A percentile compares a stretch with the other conserved stretches of the same genome.
phyloP scores from a whole-genome alignment of 139 green algal genomes.

The Chloropicon primus region DNA sequence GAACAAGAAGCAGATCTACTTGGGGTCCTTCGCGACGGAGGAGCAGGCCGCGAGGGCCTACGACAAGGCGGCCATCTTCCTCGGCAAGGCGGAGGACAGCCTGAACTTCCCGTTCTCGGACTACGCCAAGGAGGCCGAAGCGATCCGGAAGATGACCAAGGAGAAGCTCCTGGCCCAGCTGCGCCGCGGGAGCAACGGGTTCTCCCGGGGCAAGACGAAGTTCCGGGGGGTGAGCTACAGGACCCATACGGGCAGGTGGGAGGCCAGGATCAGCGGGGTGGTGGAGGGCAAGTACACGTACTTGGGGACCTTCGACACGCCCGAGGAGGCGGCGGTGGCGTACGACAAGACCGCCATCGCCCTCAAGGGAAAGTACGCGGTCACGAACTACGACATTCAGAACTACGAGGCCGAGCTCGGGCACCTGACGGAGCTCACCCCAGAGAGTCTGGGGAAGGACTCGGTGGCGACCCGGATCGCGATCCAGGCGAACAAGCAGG shows the following conservation, averaged over 20 bases:
- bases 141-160: neutral
- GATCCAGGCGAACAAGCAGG: neutral
- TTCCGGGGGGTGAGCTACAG: slow-evolving; percentile 10
- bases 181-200: slow-evolving; percentile 2
- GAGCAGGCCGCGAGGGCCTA: slow-evolving; percentile 38
- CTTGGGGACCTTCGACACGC: slow-evolving; percentile 10
- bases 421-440: neutral
- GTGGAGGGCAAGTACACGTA: slow-evolving; percentile 13
- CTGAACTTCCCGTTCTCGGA: slow-evolving; percentile 34
- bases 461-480: neutral
- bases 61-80: slow-evolving; percentile 50
- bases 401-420: neutral
- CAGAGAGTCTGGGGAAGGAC: neutral
- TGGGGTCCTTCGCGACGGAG: slow-evolving; percentile 51
- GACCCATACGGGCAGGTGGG: slow-evolving; percentile 3
- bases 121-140: slow-evolving; percentile 23
- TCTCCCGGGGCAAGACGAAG: slow-evolving; percentile 2
- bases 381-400: slow-evolving; percentile 10
- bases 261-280: slow-evolving; percentile 6
- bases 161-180: slow-evolving; percentile 9
- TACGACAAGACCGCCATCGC: slow-evolving; percentile 6
- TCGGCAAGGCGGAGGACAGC: slow-evolving; percentile 37
- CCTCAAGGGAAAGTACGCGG: slow-evolving; percentile 5
- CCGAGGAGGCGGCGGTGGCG: slow-evolving; percentile 5
- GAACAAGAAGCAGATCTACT: slow-evolving; percentile 11